Base-by-base conservation (phyloP, 176 grass and related monocot species). In the Avena atlantica region DNA sequence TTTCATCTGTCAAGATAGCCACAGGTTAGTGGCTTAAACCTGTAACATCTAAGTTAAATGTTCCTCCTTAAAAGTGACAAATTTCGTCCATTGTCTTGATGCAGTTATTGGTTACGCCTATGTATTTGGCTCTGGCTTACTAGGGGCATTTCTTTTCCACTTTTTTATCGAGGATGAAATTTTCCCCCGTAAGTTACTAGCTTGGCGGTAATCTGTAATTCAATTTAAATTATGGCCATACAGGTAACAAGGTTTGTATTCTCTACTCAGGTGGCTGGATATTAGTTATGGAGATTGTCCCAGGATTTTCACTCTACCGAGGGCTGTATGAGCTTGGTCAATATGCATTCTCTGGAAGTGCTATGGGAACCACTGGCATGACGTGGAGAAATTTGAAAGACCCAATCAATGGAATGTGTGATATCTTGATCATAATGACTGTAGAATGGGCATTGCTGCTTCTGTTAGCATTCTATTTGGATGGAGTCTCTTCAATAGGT, bases 251-350 rank as follows among this genome's bases (percentile, higher is more conserved):
- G 10, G 12, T 80, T 89, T 71, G 19, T 87, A n/a, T 81, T 78
- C 12, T 74, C 31, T 3, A 76, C 47, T 87, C 81, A 86, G 87
- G 79, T 75, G 79, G 84, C 58, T 92, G 84, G 88, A 34, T 75
- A 68, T 72, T 93, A 81, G 72, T 95, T 24, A 85, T 93, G 89
- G 94, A 95, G 82, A 78, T 86, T 23, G 63, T 95, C 83, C 93
- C 91, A 14, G 91, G 86, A 78, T 91, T 95, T 87, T 93, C 93
- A 9, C 82, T 95, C n/a, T 95, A 87, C 29, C 84, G 93, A 36
- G 93, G 93, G 9, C 71, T 93, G 59, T 95, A 93, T 83, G 91
- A 95, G 64, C 81, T 95, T 76, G 84, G 86, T 13, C 94, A 95
- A 68, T 93, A 88, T 87, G 84, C 94, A 74, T 85, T 91, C 21